Percentiles rank a stretch among this genome's conserved stretches.
Evolutionary conservation across 495 filamentous ascomycete species (phyloP).

Genomic region (Glutinoglossum americanum): DNA sequence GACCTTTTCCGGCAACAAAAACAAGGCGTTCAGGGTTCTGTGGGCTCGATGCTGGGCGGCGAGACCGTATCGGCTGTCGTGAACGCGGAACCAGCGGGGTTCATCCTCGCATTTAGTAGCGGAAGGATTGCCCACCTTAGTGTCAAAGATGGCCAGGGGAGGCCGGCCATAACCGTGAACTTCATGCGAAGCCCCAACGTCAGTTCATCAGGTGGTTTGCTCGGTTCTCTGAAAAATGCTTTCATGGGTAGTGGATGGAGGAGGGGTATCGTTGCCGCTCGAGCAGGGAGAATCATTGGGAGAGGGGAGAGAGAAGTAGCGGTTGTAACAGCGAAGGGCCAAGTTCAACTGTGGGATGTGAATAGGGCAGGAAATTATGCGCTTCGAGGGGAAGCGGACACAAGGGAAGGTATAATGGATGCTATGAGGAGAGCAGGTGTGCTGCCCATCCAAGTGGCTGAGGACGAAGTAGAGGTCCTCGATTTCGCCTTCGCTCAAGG

Average conservation of each 20-base stretch:
- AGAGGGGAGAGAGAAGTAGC: constrained; percentile 72
- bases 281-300: constrained; percentile 40
- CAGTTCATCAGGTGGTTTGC: constrained; percentile 35
- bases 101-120: constrained; percentile 60
- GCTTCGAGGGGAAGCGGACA: constrained; percentile 29
- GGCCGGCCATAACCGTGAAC: constrained; percentile 51
- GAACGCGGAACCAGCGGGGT: constrained; percentile 68
- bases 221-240: constrained; percentile 55
- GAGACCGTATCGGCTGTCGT: constrained; percentile 58
- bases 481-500: constrained; percentile 27
- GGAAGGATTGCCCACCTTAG: constrained; percentile 72
- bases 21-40: constrained; percentile 49
- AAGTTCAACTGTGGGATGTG: constrained; percentile 67
- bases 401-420: constrained; percentile 19
- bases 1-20: constrained; percentile 57
- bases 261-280: constrained; percentile 57
- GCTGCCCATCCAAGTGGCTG: not conserved
- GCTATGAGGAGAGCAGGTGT: constrained; percentile 10
- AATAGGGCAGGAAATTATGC: constrained; percentile 55
- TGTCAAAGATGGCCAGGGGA: constrained; percentile 64
- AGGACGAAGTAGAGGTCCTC: constrained; percentile 19
- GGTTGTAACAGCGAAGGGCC: constrained; percentile 48
- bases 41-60: constrained; percentile 50
- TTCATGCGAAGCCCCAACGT: constrained; percentile 41
- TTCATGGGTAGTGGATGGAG: constrained; percentile 37